Evolutionary conservation across 305 asterid genomes (phyloP).

Genomic region (Euphrasia arctica): DNA sequence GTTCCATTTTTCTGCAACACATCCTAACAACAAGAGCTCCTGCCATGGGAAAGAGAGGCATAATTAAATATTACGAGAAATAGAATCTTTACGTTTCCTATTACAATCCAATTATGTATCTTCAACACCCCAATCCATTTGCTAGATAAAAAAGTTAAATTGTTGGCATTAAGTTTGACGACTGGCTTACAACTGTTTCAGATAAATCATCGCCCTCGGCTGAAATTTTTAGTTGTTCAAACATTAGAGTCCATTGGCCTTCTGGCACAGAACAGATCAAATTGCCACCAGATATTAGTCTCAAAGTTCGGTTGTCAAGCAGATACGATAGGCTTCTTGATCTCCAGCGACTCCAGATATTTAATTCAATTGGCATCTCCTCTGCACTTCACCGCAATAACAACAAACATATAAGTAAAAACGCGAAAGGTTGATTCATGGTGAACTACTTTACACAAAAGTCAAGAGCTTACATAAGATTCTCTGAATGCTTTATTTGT

Average conservation of each 20-base stretch:
- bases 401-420: not conserved
- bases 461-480: constrained; percentile 39
- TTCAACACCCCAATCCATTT: not conserved
- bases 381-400: constrained; percentile 41
- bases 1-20: constrained; percentile 59
- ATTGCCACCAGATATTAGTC: constrained; percentile 77
- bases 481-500: constrained; percentile 26
- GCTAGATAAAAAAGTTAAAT: not conserved
- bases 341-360: constrained; percentile 59
- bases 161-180: constrained; percentile 10
- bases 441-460: not conserved
- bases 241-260: constrained; percentile 59
- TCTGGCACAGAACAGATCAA: constrained; percentile 58
- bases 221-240: constrained; percentile 43
- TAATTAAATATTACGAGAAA: constrained; percentile 7
- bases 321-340: constrained; percentile 62
- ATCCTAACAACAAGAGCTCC: constrained; percentile 75
- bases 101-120: not conserved
- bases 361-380: constrained; percentile 43
- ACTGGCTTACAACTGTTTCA: constrained; percentile 54
- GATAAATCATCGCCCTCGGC: constrained; percentile 35
- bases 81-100: constrained; percentile 5
- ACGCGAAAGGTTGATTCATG: not conserved
- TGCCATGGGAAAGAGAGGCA: constrained; percentile 26
- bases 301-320: constrained; percentile 71